Percentiles rank a stretch among this genome's conserved stretches.
These are phyloP conservation scores for Coemansia sp. DNA, from an alignment of 371 early-diverging fungal species.

Conservation along the genomic window DNA sequence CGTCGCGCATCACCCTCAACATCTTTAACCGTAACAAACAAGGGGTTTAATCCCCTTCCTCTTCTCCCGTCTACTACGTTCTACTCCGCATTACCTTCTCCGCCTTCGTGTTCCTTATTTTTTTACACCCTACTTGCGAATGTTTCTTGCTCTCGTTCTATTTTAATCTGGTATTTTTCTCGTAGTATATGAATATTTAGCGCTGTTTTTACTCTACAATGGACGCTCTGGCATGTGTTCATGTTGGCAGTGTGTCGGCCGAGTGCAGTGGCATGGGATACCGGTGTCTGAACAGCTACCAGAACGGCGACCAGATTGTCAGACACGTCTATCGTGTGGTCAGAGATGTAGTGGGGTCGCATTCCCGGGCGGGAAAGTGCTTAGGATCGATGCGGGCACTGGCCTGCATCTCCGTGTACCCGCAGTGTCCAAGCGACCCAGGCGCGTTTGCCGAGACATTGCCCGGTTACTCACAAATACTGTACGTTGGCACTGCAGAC, in stretches of 20 bases:
- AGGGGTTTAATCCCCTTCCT: not conserved
- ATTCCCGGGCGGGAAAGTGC: conserved; percentile 3
- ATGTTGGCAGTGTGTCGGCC: conserved; percentile 1
- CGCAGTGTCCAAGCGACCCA: not conserved
- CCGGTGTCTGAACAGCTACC: not conserved
- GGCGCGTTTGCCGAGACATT: not conserved
- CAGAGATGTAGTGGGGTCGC: not conserved
- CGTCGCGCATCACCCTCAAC: conserved; percentile 30
- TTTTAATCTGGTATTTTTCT: not conserved
- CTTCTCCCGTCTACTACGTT: not conserved
- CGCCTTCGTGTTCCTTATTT: not conserved
- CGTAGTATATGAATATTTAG: not conserved
- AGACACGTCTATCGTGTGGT: not conserved
- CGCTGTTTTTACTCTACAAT: not conserved
- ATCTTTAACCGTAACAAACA: conserved; percentile 32
- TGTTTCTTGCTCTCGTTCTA: not conserved
- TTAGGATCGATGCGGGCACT: conserved; percentile 4
- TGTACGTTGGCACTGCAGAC: conserved; percentile 10
- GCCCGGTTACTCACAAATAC: conserved; percentile 23
- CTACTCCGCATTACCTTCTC: not conserved
- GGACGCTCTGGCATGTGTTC: not conserved
- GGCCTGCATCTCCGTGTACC: conserved; percentile 27
- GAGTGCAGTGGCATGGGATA: conserved; percentile 12
- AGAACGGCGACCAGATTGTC: conserved; percentile 15
- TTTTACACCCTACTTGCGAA: too few species aligned